Conservation (phyloP, 768 basidiomycete genomes). For the Calocybe cyanea region DNA sequence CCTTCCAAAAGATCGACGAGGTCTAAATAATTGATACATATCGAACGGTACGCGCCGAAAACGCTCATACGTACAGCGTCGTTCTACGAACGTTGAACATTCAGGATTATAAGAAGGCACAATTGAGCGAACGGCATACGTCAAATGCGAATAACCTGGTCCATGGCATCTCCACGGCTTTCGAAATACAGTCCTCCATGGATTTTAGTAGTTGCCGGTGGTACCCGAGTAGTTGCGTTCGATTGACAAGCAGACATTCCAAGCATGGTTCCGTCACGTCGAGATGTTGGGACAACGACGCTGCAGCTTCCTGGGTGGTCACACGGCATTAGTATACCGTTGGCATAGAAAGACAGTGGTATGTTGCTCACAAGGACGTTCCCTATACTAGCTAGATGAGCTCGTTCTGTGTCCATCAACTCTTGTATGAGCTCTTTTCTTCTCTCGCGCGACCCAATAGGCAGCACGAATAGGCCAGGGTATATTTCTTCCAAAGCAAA, state of each 20-base stretch:
- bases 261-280: constrained; percentile 16
- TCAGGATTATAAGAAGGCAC: not conserved
- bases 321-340: constrained; percentile 2
- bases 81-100: constrained; percentile 13
- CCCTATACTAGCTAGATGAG: constrained; percentile 25
- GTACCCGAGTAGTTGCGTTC: constrained; percentile 17
- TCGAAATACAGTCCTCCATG: constrained; percentile 10
- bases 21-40: constrained; percentile 30
- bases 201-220: constrained; percentile 17
- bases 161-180: constrained; percentile 13
- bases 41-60: constrained; percentile 31
- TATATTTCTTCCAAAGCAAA: constrained; percentile 30
- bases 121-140: constrained; percentile 5
- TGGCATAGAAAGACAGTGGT: not conserved
- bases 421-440: constrained; percentile 25
- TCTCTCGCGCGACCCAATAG: constrained; percentile 20
- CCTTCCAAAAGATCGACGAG: constrained; percentile 24
- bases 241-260: constrained; percentile 20
- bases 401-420: constrained; percentile 29
- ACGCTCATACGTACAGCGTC: constrained; percentile 24
- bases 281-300: constrained; percentile 22
- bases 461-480: constrained; percentile 31
- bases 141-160: constrained; percentile 18
- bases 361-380: constrained; percentile 25
- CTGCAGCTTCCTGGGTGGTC: constrained; percentile 26